Base-by-base conservation (phyloP, 371 early-diverging fungal species). In the Coemansia sp. region DNA sequence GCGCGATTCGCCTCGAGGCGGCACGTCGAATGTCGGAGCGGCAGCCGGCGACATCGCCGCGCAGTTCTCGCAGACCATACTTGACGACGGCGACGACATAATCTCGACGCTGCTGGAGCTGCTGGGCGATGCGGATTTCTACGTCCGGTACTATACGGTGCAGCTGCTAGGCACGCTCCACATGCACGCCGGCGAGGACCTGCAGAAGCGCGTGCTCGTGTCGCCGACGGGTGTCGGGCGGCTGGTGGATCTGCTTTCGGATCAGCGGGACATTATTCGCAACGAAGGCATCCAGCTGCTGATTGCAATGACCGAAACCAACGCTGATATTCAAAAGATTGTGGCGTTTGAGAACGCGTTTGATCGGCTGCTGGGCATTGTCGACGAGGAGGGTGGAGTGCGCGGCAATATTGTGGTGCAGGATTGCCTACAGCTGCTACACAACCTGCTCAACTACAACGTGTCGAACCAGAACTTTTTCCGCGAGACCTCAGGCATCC, bases 271-370 rank as follows among this genome's bases (percentile, higher is more conserved):
- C 59, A 90, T 95, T 61, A 90, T 98, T 50, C 85, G 99, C 70
- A 98, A 95, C 79, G 95, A 97, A 87, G 93, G 93, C 2, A 77
- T 98, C 31, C 77, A 95, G 58, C 75, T 98, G 37, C 66, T 98
- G 67, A 94, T 94, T 46, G 82, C 90, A 0, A 82, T 98, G 59
- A 95, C 97, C 7, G 84, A 88, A 57, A 85, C 82, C 43, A 95
- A 95, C 77, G 90, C 95, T 36, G 98, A 97, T 48, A 89, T 98
- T 32, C 98, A 98, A 80, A 97, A 98, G 81, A 92, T 98, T 62
- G 90, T 97, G 49, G 96, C 97, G 4, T 98, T 98, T 76, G 95
- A 97, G 70, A 94, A 90, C 67, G 94, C 95, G 5, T 97, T 98
- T 80, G 98, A 97, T 64, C 84, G 89, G 16, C 75, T 96, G 36